Conservation (phyloP, 768 basidiomycete species). For the Rhizopogon roseolus region DNA sequence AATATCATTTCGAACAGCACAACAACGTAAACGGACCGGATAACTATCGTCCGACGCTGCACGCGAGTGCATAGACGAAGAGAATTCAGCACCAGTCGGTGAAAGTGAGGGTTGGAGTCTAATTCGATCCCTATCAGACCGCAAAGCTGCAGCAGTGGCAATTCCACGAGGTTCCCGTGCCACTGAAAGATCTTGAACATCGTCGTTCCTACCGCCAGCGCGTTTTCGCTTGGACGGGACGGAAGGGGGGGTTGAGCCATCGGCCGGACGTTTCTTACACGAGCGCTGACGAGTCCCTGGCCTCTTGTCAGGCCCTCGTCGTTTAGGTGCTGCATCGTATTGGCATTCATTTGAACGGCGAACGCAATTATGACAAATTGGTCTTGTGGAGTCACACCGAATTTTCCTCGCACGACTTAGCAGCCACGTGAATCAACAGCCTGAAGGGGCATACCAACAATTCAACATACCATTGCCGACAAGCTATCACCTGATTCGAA, state of each 20-base stretch:
- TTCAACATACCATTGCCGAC: conserved; percentile 70
- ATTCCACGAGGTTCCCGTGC: conserved; percentile 21
- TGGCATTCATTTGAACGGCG: conserved; percentile 73
- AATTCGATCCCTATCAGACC: conserved; percentile 20
- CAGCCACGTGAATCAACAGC: conserved; percentile 23
- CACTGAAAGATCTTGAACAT: conserved; percentile 21
- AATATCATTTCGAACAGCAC: not conserved
- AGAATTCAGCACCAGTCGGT: conserved; percentile 25
- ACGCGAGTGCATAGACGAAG: conserved; percentile 23
- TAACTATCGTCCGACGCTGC: conserved; percentile 21
- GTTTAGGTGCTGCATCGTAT: conserved; percentile 77
- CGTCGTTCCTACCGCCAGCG: conserved; percentile 26
- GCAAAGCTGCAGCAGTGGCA: conserved; percentile 15
- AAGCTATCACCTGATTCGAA: conserved; percentile 75
- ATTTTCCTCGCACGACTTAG: conserved; percentile 80
- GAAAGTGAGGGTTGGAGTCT: conserved; percentile 28
- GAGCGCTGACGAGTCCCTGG: conserved; percentile 80
- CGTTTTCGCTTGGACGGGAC: conserved; percentile 54
- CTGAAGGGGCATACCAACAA: conserved; percentile 20
- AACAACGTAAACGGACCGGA: conserved; percentile 13
- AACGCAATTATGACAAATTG: conserved; percentile 77
- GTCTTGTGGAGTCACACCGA: conserved; percentile 79
- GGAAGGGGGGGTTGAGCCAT: conserved; percentile 45
- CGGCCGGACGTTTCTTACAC: conserved; percentile 73
- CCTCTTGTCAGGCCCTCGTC: conserved; percentile 81